Evolutionary conservation across 2,329 filamentous ascomycete genomes (phyloP).

Genomic region (Fusarium sp.): DNA sequence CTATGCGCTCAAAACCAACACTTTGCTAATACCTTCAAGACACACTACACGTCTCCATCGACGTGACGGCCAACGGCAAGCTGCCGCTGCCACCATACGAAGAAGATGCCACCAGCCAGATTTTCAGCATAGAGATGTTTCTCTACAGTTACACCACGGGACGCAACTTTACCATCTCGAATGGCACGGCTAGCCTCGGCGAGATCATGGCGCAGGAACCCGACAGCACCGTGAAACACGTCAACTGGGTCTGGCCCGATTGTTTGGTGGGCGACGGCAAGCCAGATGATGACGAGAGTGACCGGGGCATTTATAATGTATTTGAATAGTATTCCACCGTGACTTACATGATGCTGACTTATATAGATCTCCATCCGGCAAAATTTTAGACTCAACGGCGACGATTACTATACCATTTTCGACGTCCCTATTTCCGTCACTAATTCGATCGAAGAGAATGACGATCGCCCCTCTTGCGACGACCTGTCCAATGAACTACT

Average conservation of each 20-base stretch:
- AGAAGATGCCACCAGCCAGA: constrained; percentile 61
- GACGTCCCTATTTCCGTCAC: constrained; percentile 73
- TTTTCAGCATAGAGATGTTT: constrained; percentile 72
- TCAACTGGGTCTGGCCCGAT: constrained; percentile 75
- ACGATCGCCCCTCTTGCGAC: constrained; percentile 58
- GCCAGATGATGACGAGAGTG: constrained; percentile 55
- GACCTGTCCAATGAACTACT: constrained; percentile 61
- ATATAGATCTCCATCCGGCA: constrained; percentile 72
- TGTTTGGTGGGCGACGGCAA: constrained; percentile 70
- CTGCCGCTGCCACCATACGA: constrained; percentile 66
- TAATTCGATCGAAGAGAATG: constrained; percentile 63
- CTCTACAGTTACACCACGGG: constrained; percentile 68
- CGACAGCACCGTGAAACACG: constrained; percentile 74
- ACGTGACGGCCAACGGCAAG: constrained; percentile 70
- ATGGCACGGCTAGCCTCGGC: constrained; percentile 61
- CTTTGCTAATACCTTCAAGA: constrained; percentile 47
- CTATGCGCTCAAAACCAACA: not conserved
- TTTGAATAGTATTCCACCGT: constrained; percentile 43
- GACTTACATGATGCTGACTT: constrained; percentile 1
- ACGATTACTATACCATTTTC: constrained; percentile 72
- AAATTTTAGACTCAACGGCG: constrained; percentile 70
- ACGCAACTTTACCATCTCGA: constrained; percentile 73
- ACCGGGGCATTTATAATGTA: constrained; percentile 68
- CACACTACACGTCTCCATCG: constrained; percentile 69
- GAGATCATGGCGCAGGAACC: constrained; percentile 70